Evolutionary conservation across 169 alveolate species (phyloP).

Genomic region (Plasmodium falciparum): DNA sequence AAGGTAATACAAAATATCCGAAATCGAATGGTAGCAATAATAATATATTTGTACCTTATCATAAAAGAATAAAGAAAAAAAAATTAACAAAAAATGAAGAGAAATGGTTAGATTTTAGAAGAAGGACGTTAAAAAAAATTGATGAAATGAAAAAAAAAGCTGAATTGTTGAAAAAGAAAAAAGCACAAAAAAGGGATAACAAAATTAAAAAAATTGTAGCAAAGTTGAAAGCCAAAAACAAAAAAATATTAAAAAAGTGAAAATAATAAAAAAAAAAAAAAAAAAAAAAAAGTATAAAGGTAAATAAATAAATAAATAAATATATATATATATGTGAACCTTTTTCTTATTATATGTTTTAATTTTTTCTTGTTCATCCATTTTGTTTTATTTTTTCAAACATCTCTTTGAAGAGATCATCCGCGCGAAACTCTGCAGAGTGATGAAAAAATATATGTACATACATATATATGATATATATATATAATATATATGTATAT

Average conservation of each 20-base stretch:
- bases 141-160: constrained; percentile 76
- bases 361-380: not conserved
- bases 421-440: constrained; percentile 39
- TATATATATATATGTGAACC: not conserved
- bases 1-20: not conserved
- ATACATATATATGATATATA: not conserved
- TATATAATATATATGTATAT: not conserved
- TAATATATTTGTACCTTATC: constrained; percentile 12
- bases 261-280: not conserved
- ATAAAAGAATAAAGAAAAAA: constrained; percentile 23
- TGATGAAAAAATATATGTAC: not conserved
- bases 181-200: constrained; percentile 55
- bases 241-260: not conserved
- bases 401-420: constrained; percentile 36
- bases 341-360: too few species aligned
- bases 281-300: not conserved
- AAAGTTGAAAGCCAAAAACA: constrained; percentile 32
- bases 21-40: not conserved
- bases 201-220: constrained; percentile 44
- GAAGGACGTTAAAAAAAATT: constrained; percentile 68
- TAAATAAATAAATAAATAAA: too few species aligned
- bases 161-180: constrained; percentile 49
- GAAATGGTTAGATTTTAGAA: constrained; percentile 68
- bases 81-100: constrained; percentile 45
- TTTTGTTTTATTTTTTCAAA: constrained; percentile 23